phyloP scores from a whole-genome alignment of 2,329 filamentous ascomycete genomes.

The Sordariomycetes sp. region DNA sequence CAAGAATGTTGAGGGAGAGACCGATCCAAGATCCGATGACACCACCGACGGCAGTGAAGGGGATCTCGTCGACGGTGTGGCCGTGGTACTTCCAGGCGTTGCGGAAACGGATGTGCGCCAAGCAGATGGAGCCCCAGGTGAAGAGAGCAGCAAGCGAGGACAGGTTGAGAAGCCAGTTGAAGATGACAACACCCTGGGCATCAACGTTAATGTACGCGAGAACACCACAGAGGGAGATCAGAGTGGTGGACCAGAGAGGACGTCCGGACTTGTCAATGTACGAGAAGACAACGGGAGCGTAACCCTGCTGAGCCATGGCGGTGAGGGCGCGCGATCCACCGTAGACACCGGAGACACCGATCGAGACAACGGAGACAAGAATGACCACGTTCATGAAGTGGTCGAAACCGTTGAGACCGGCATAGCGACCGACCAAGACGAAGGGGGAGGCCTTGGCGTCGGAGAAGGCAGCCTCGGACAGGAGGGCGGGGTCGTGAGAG shows the following conservation, averaged over 20 bases:
- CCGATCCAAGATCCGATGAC: slow-evolving; percentile 56
- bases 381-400: slow-evolving; percentile 43
- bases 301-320: slow-evolving; percentile 39
- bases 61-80: slow-evolving; percentile 56
- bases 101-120: slow-evolving; percentile 58
- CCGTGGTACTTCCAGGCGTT: slow-evolving; percentile 48
- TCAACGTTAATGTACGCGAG: slow-evolving; percentile 34
- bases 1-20: slow-evolving; percentile 44
- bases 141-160: slow-evolving; percentile 54
- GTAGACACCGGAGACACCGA: slow-evolving; percentile 41
- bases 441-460: slow-evolving; percentile 34
- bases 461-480: slow-evolving; percentile 16
- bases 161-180: slow-evolving; percentile 54
- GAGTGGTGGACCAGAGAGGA: slow-evolving; percentile 31
- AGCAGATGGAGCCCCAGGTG: slow-evolving; percentile 55
- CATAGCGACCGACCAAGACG: slow-evolving; percentile 36
- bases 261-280: slow-evolving; percentile 42
- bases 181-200: slow-evolving; percentile 36
- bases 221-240: slow-evolving; percentile 31
- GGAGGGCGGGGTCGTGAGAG: slow-evolving; percentile 27
- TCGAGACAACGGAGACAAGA: slow-evolving; percentile 39
- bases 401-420: slow-evolving; percentile 32
- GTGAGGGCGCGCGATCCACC: slow-evolving; percentile 43
- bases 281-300: slow-evolving; percentile 38
- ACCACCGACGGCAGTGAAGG: slow-evolving; percentile 52